Base-by-base conservation (phyloP, 2,329 filamentous ascomycete species). In the Emmonsiellopsis sp. region DNA sequence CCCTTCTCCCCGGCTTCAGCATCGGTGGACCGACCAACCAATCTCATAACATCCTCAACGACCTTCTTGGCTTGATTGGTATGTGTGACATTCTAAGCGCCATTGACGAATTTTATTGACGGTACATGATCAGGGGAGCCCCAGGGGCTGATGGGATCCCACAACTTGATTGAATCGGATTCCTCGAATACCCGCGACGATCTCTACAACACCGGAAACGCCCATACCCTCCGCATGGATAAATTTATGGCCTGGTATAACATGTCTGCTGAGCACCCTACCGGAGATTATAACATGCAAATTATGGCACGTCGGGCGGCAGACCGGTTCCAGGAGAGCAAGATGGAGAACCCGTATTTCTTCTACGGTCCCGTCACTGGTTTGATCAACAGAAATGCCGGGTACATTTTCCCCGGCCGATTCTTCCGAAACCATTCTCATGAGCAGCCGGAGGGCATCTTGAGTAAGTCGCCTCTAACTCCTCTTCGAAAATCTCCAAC, bases 131-230 rank as follows among this genome's bases (percentile, higher is more conserved):
- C 48, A 61, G 72, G 74, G 2, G 68, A 68, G 13, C 76, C 76
- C 0, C 71, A 72, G 42, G 77, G 77, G 5, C 68, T 81, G 2
- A 65, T 65, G 11, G 74, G 75, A n/a, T 74, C 74, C 2, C 79
- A 82, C 62, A 80, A 80, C 61, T 74, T 76, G 53, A 76, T 80
- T 59, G 79, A 82, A 66, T 67, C 73, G 0, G 79, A 82, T 62
- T 74, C 69, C 0, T 80, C 77, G 43, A 71, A 73, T 44, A 79
- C 77, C 0, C 72, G 78, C 2, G 71, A 74, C 37, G 78, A 81
- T 54, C 63, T 82, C 0, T 81, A 81, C 61, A 59, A 69, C 9
- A 76, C 71, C 1, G 74, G 75, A 4, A 74, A 82, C 56, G 72
- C 73, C 51, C 74, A 73, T 51, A 73, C 71, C 14, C 69, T 82